Base-by-base conservation (phyloP, 2,329 filamentous ascomycete species). In the Alternaria panax region DNA sequence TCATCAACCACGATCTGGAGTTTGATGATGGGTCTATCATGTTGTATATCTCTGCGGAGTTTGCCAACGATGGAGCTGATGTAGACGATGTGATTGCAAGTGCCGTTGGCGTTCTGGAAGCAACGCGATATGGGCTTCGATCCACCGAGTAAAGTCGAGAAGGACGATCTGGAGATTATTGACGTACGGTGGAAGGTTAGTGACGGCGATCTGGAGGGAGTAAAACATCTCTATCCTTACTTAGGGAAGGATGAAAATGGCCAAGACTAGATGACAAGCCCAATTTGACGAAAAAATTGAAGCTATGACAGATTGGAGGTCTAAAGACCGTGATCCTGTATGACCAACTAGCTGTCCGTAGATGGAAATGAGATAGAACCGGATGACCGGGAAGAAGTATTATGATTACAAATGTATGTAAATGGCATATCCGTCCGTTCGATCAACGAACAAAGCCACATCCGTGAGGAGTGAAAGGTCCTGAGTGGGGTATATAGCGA, bases 401-500 rank as follows among this genome's bases (percentile, higher is more conserved):
- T 57, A 58, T 36, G 27, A 56, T 59, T 59, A 56, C 18, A 32
- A 51, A n/a, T 8, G 32, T 18, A 18, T 32, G 24, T 28, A 38
- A 36, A 20, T 22, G 22, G 24, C 34, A 12, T 36, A 27, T 30
- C 12, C 6, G 20, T 32, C 18, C 30, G 51, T 54, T 47, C 43
- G 43, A 12, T 53, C 42, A 24, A 54, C 50, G 43, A 48, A 58
- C 52, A 34, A 14, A 12, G 20, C 30, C 38, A 24, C 36, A 18
- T 56, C 34, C 12, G 36, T 45, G 40, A 56, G 2, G 24, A 54
- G 16, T 11, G 30, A 43, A 45, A 36, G 25, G 51, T 51, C 57
- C 42, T 46, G 57, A 59, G 57, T 59, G 52, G 57, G 57, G 57
- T 59, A 59, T 59, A 59, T 45, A 30, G 47, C 40, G 46, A 59